Conservation (phyloP, 306 rosid genomes). For the Lathyrus oleraceus region DNA sequence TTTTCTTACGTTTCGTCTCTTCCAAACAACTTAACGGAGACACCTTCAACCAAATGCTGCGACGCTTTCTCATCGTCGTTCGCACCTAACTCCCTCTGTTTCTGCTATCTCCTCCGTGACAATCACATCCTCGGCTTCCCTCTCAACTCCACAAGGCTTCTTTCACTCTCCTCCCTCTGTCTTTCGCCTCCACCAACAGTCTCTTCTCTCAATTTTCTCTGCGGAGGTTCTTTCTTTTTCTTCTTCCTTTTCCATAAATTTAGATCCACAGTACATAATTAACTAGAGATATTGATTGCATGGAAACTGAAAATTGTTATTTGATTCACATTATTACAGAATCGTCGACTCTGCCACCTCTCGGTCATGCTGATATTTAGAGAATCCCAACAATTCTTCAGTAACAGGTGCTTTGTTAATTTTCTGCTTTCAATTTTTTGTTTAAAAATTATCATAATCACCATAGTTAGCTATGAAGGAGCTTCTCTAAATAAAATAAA, state of each 20-base stretch:
- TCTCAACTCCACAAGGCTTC: constrained; percentile 48
- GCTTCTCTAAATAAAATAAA: not conserved
- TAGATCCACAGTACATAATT: no score
- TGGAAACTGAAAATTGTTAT: not conserved
- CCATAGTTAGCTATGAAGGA: not conserved
- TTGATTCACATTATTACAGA: constrained; percentile 29
- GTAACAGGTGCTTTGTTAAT: constrained; percentile 18
- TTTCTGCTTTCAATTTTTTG: not conserved
- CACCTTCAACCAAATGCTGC: constrained; percentile 59
- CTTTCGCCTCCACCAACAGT: constrained; percentile 27
- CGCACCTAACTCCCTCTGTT: constrained; percentile 42
- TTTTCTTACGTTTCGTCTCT: constrained; percentile 55
- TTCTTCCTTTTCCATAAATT: not conserved
- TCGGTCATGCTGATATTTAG: constrained; percentile 38
- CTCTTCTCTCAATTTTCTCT: constrained; percentile 35
- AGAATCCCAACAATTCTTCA: constrained; percentile 16
- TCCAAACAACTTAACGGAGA: constrained; percentile 66
- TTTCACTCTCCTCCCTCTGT: constrained; percentile 63
- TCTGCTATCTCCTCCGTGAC: constrained; percentile 57
- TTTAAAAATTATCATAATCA: not conserved
- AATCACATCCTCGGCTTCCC: constrained; percentile 70
- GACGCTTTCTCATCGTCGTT: constrained; percentile 35
- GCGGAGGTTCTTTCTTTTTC: constrained; percentile 49
- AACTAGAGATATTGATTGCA: no score
- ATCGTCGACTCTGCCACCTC: constrained; percentile 55